A percentile compares a stretch with the other conserved stretches of the same genome.
These are phyloP conservation scores for Aspergillus transmontanensis DNA, from an alignment of 2,329 filamentous ascomycete genomes.

Conservation along the genomic window DNA sequence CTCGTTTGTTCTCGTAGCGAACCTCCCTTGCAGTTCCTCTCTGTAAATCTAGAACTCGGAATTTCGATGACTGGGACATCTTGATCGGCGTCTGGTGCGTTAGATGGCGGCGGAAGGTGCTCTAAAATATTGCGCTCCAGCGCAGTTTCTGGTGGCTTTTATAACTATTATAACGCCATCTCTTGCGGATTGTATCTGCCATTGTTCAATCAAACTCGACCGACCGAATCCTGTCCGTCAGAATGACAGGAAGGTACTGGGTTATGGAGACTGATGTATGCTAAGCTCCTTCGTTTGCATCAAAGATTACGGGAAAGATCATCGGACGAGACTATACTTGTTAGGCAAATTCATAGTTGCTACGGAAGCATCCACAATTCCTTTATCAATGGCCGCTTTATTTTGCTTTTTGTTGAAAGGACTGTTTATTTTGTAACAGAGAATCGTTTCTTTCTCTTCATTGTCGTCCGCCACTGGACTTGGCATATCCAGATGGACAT, in stretches of 20 bases:
- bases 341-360: neutral
- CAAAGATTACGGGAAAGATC: neutral
- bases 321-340: neutral
- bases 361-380: too few species aligned
- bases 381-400: too few species aligned
- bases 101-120: too few species aligned
- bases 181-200: neutral
- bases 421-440: too few species aligned
- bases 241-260: neutral
- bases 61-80: neutral
- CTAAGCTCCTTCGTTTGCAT: neutral
- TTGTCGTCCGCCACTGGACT: neutral
- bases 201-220: neutral
- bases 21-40: too few species aligned
- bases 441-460: too few species aligned
- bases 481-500: neutral
- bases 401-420: too few species aligned
- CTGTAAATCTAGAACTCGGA: neutral
- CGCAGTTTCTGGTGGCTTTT: too few species aligned
- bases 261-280: neutral
- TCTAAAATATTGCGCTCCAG: too few species aligned
- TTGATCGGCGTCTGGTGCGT: neutral
- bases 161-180: neutral
- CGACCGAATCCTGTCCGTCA: rapidly evolving
- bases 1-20: neutral